Evolutionary conservation across 805 yeast species (phyloP), one percentile per base, ranked within the genome.

Genomic region (Priceomyces melissophilus): DNA sequence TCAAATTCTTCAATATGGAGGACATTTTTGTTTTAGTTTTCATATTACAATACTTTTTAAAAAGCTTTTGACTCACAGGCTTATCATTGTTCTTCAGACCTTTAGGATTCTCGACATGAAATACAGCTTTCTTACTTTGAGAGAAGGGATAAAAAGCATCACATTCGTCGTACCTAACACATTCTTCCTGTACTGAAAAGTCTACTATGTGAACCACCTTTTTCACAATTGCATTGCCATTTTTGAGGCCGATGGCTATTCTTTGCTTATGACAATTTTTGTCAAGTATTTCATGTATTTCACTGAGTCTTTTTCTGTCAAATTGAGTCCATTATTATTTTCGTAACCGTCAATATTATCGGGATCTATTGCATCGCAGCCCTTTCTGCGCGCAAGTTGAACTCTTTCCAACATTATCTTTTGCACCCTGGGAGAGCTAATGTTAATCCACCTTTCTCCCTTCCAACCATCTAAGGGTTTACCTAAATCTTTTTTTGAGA

Each of bases 351-450:
- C 63, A 1, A 58, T 30, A 35, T 58, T 55, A 37, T 58, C 61
- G 3, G 64, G 63, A 39, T 60, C 65, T 6, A 59, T 42, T 9
- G 53, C 64, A 39, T 59, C 63, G 41, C 64, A 59, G 9, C 39
- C 39, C 37, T 56, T 57, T 16, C 34, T 30, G 14, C 26, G 28
- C 3, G 63, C 63, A 26, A 47, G 8, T 12, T 52, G 37, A 15
- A 60, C 43, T 15, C 64, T 38, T 9, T 37, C 9, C 5, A 8
- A 34, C 57, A 59, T 58, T 15, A 57, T 54, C 10, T 23, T 25
- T 9, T 57, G 33, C 8, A 59, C 58, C 10, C 35, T 39, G 4
- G 33, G 25, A 5, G 62, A 55, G 20, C 32, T 31, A 8, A 46
- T 44, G 39, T 60, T 47, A 20, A 60, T 16, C 64, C 64, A 60